Conservation (phyloP, 768 basidiomycete species). For the Lactarius sanguifluus region DNA sequence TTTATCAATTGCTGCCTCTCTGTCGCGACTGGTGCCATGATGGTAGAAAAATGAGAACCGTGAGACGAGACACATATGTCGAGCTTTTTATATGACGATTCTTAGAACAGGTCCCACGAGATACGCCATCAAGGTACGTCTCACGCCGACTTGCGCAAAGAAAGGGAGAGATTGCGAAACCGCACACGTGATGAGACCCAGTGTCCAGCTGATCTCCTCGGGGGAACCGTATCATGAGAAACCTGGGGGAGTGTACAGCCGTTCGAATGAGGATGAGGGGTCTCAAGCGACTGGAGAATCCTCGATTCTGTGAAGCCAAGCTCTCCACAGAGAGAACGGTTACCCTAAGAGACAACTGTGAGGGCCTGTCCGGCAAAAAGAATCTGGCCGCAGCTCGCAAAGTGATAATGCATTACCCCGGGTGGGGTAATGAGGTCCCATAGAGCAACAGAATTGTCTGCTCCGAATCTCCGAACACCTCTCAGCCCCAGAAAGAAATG, state of each 20-base stretch:
- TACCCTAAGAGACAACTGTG: too few species aligned
- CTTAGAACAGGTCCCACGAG: neutral
- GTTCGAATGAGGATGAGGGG: too few species aligned
- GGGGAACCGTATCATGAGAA: neutral
- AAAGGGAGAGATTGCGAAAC: slow-evolving; percentile 35
- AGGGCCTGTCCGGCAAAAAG: too few species aligned
- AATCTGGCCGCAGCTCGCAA: too few species aligned
- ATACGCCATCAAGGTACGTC: slow-evolving; percentile 4
- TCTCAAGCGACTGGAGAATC: too few species aligned
- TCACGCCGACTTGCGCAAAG: slow-evolving; percentile 30
- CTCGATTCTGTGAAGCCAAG: too few species aligned
- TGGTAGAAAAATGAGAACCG: slow-evolving; percentile 1
- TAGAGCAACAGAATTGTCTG: too few species aligned
- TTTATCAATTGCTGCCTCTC: slow-evolving; percentile 42
- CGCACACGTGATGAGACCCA: slow-evolving; percentile 32
- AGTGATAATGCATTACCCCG: too few species aligned
- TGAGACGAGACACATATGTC: neutral
- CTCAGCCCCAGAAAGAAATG: too few species aligned
- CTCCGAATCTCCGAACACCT: too few species aligned
- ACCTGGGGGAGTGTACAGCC: neutral
- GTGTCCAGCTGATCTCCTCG: neutral
- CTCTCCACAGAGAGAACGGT: too few species aligned
- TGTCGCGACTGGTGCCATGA: slow-evolving; percentile 18
- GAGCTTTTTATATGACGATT: neutral
- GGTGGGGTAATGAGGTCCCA: too few species aligned